These are phyloP conservation scores for Pythium volutum DNA, from an alignment of 352 stramenopile species.

Conservation along the genomic window DNA sequence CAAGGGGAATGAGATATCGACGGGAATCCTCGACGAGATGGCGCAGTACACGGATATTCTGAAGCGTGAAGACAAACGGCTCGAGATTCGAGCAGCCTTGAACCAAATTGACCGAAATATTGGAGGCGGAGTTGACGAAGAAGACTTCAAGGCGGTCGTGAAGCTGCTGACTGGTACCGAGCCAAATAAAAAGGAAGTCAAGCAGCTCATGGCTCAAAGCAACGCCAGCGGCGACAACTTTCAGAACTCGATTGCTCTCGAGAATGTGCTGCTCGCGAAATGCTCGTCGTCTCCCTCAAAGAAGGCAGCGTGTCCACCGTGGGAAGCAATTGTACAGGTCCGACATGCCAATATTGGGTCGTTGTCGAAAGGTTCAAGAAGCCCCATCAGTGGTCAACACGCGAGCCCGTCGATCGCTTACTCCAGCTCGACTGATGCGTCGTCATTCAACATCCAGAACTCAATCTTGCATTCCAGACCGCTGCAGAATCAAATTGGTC, in stretches of 20 bases:
- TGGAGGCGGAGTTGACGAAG: constrained; percentile 58
- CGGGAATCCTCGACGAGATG: constrained; percentile 54
- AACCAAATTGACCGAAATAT: constrained; percentile 70
- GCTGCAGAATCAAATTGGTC: not conserved
- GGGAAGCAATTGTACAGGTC: constrained; percentile 73
- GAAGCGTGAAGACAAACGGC: constrained; percentile 67
- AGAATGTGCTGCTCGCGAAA: constrained; percentile 72
- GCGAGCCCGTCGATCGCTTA: not conserved
- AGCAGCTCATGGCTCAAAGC: constrained; percentile 60
- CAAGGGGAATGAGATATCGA: constrained; percentile 77
- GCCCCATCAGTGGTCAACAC: not conserved
- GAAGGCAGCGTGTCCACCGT: constrained; percentile 62
- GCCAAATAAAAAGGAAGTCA: constrained; percentile 75
- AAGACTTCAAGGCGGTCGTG: constrained; percentile 74
- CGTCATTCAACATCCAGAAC: not conserved
- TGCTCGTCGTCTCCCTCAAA: constrained; percentile 70
- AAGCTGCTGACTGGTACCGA: constrained; percentile 72
- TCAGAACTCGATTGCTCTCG: constrained; percentile 54
- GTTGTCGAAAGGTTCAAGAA: not conserved
- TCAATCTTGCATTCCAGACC: not conserved
- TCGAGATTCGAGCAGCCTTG: constrained; percentile 72
- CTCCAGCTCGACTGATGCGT: not conserved
- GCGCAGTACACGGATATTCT: constrained; percentile 75
- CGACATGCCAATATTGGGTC: constrained; percentile 49
- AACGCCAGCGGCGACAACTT: constrained; percentile 37